Conservation (phyloP, 2,329 filamentous ascomycete species). For the Parastagonospora nodorum region DNA sequence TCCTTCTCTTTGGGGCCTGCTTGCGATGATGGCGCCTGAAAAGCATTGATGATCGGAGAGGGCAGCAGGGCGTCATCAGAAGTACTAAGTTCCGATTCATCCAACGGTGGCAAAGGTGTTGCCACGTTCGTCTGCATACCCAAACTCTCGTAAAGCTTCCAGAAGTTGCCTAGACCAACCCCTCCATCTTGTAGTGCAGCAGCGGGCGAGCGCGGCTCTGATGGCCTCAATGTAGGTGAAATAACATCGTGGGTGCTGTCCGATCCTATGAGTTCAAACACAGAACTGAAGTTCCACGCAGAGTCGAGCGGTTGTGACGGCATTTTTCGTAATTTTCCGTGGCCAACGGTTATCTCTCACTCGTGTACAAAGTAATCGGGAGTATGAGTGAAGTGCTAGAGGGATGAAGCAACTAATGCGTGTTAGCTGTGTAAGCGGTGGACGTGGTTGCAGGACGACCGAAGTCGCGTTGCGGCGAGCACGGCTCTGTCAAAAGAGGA, state of each 20-base stretch:
- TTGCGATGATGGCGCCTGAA: too few species aligned
- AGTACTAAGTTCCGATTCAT: constrained; percentile 44
- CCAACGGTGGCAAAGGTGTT: constrained; percentile 24
- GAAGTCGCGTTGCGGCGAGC: too few species aligned
- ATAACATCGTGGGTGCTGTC: constrained; percentile 22
- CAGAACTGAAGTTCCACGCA: constrained; percentile 55
- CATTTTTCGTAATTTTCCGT: constrained; percentile 24
- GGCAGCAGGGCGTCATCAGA: constrained; percentile 50
- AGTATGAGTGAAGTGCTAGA: constrained; percentile 14
- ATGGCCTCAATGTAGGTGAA: constrained; percentile 22
- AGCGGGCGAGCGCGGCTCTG: constrained; percentile 8
- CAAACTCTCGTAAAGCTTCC: constrained; percentile 52
- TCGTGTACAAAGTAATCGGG: too few species aligned
- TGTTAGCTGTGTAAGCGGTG: constrained; percentile 14
- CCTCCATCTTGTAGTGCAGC: constrained; percentile 13
- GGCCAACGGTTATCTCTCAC: background rate
- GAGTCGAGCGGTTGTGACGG: constrained; percentile 42
- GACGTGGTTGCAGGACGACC: background rate
- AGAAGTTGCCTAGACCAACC: constrained; percentile 51
- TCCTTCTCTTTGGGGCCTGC: too few species aligned
- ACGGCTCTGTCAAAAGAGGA: too few species aligned
- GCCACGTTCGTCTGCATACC: constrained; percentile 39
- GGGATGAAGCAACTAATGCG: constrained; percentile 14
- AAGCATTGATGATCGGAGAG: constrained; percentile 11
- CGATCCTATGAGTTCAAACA: constrained; percentile 48